A percentile compares a stretch with the other conserved stretches of the same genome.
Evolutionary conservation across 768 basidiomycete species (phyloP).

Genomic region (Leccinum obscurum): DNA sequence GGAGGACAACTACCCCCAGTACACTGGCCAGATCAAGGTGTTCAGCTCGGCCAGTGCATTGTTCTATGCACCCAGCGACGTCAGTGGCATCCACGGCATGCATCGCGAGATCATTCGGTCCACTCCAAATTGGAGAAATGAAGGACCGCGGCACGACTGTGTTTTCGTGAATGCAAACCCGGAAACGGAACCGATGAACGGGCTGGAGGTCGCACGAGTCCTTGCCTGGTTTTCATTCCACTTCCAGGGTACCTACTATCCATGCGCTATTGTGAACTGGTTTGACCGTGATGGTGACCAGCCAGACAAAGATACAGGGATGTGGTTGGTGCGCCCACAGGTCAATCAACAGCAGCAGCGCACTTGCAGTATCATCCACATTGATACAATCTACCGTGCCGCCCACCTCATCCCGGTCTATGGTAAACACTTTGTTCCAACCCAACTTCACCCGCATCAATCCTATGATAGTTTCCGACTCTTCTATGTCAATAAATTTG

Average conservation of each 20-base stretch:
- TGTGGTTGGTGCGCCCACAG: not conserved
- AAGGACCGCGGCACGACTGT: not conserved
- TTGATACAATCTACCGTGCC: not conserved
- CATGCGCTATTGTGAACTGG: not conserved
- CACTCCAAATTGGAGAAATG: not conserved
- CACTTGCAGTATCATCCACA: not conserved
- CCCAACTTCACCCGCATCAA: not conserved
- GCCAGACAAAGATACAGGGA: not conserved
- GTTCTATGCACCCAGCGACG: not conserved
- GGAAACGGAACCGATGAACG: not conserved
- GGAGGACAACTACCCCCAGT: not conserved
- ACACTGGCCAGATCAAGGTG: not conserved
- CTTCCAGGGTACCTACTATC: not conserved
- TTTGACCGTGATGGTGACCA: not conserved
- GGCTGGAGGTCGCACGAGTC: not conserved
- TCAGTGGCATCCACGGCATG: not conserved
- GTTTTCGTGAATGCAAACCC: not conserved
- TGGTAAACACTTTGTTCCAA: not conserved
- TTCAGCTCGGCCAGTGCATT: not conserved
- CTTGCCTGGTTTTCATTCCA: not conserved
- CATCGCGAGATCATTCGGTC: not conserved
- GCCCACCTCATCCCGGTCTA: not conserved
- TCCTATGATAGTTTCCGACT: not conserved
- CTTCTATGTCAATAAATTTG: not conserved
- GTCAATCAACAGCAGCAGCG: not conserved